Evolutionary conservation across 2,329 filamentous ascomycete genomes (phyloP), one percentile per base, ranked within the genome.

Genomic region (Orbilia quercus): DNA sequence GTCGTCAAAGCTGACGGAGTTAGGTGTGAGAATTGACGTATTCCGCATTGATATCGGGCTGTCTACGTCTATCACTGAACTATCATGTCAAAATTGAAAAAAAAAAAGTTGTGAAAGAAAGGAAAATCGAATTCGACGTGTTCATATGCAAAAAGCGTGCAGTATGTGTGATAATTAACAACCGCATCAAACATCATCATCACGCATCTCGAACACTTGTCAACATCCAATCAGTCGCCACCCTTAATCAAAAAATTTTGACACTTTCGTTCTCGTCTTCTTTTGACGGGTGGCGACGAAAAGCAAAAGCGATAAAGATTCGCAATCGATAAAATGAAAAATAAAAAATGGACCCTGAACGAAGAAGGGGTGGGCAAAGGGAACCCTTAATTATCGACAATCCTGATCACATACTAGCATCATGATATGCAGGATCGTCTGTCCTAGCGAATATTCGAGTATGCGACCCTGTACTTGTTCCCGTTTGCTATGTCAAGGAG

Each of bases 391-490:
- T n/a, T 44, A 51, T 34, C 50, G 45, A 31, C n/a, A n/a, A 70
- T 59, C 58, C 66, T 64, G 59, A 64, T 54, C 48, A 38, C 47
- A 60, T 54, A 55, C 59, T 54, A 42, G 59, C 60, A 66, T 62
- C 60, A 73, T 66, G 69, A 66, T 73, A 58, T 66, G 60, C 60
- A 73, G 69, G 48, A 73, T 66, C 60, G 51, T 64, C 67, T 44
- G 45, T 22, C 50, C 40, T 55, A 50, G 31, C 50, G 48, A 47
- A 22, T 12, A 11, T 12, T 16, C n/a, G 14, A 2, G 12, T 28
- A 62, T 59, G 23, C 47, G 69, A 44, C 60, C 69, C 60, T 60
- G 53, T 63, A 57, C 40, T 16, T 36, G 18, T 25, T 66, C 69
- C 69, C 69, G 69, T 73, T 58, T 51, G 40, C 48, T 40, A 57